phyloP scores from a whole-genome alignment of 176 grass and related monocot genomes.

The Oryza australiensis region DNA sequence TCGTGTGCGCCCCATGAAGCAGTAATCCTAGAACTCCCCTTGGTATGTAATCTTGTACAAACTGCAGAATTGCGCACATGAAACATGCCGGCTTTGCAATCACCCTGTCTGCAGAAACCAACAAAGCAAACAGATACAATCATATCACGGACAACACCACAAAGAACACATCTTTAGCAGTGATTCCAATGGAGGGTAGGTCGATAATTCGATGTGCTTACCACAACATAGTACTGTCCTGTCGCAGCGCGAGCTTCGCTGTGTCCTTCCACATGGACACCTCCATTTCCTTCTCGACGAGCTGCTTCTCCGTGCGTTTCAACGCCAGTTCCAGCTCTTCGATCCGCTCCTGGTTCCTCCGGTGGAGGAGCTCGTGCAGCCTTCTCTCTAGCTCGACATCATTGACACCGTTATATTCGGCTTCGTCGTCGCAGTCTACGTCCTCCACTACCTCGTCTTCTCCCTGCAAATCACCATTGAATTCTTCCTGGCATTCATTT shows the following conservation, averaged over 20 bases:
- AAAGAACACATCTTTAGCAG: not conserved
- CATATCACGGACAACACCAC: not conserved
- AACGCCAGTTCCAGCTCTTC: slow-evolving; percentile 47
- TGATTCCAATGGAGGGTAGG: not conserved
- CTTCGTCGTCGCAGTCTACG: not conserved
- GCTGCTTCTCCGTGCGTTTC: slow-evolving; percentile 38
- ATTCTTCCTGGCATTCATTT: no score
- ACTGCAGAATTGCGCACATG: not conserved
- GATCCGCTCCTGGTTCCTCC: slow-evolving; percentile 48
- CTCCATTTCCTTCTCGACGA: slow-evolving; percentile 57
- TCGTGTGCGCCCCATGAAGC: not conserved
- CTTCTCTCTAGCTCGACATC: slow-evolving; percentile 47
- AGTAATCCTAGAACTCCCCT: not conserved
- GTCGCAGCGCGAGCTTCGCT: slow-evolving; percentile 33
- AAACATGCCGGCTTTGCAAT: not conserved
- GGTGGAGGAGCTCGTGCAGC: slow-evolving; percentile 59
- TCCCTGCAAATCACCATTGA: no score
- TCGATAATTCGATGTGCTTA: not conserved
- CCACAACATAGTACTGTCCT: not conserved
- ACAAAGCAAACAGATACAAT: not conserved
- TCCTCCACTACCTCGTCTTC: slow-evolving; percentile 20
- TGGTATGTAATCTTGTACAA: slow-evolving; percentile 1
- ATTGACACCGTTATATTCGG: slow-evolving; percentile 21
- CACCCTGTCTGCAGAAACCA: slow-evolving; percentile 17
- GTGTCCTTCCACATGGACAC: slow-evolving; percentile 46